A percentile compares a stretch with the other conserved stretches of the same genome.
These are phyloP conservation scores for Ceratobasidium sp. DNA, from an alignment of 1,284 basidiomycete species.

Conservation along the genomic window DNA sequence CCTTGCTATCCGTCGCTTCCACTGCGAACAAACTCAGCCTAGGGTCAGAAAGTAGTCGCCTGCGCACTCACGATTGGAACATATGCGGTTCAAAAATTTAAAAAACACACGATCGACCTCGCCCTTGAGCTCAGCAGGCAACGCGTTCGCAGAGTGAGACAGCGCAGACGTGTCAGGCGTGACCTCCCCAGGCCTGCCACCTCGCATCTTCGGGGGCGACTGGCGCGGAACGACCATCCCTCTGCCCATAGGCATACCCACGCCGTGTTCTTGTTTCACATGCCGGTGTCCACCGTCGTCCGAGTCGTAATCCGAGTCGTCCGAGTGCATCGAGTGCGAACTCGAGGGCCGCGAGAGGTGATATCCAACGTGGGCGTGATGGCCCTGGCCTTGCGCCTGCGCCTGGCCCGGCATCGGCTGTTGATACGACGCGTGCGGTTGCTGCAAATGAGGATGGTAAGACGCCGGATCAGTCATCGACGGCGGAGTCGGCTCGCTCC, in stretches of 20 bases:
- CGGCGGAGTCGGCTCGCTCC: constrained; percentile 32
- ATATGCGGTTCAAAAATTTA: constrained; percentile 88
- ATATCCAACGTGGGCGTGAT: constrained; percentile 30
- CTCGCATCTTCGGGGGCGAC: constrained; percentile 29
- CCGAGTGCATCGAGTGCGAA: constrained; percentile 35
- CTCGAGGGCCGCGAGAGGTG: constrained; percentile 38
- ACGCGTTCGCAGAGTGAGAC: constrained; percentile 64
- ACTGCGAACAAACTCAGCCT: constrained; percentile 65
- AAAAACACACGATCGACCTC: constrained; percentile 94
- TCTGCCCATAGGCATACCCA: background rate
- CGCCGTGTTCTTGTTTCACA: constrained; percentile 39
- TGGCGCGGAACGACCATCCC: background rate
- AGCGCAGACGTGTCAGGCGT: constrained; percentile 19
- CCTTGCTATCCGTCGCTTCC: constrained; percentile 92
- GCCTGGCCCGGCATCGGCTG: background rate
- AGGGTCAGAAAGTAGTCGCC: background rate
- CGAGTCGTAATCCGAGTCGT: constrained; percentile 40
- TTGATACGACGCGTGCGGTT: background rate
- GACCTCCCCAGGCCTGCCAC: constrained; percentile 14
- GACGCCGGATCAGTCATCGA: constrained; percentile 25
- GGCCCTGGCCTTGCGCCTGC: constrained; percentile 29
- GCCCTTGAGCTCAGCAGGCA: constrained; percentile 82
- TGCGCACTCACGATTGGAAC: constrained; percentile 84
- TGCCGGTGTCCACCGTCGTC: constrained; percentile 37
- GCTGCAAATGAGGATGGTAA: constrained; percentile 21